Conservation (phyloP, 2,329 filamentous ascomycete species). For the Endocalyx cinctus region DNA sequence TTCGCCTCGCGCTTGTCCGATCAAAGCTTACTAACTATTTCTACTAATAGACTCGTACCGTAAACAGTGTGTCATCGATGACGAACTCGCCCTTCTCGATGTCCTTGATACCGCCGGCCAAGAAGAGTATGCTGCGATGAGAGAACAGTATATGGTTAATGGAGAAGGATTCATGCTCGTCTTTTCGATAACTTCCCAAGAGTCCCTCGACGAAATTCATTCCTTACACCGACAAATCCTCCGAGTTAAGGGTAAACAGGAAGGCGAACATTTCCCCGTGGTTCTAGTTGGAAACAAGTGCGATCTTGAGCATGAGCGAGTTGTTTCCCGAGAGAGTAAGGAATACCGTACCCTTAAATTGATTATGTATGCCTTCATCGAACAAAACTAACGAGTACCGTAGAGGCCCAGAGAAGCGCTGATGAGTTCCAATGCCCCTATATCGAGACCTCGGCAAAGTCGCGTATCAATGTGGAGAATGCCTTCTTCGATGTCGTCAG, state of each 20-base stretch:
- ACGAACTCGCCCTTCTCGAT: conserved; percentile 94
- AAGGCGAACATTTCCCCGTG: conserved; percentile 89
- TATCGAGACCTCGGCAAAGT: conserved; percentile 98
- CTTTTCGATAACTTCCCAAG: conserved; percentile 95
- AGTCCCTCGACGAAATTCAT: conserved; percentile 97
- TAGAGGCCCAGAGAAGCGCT: conserved; percentile 67
- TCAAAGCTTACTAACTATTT: conserved; percentile 14
- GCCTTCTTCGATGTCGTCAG: conserved; percentile 98
- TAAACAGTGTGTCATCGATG: conserved; percentile 99
- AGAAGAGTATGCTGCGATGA: conserved; percentile 98
- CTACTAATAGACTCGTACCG: conserved; percentile 81
- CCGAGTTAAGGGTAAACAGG: conserved; percentile 87
- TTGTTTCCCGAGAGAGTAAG: conserved; percentile 85
- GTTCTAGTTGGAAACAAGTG: conserved; percentile 99
- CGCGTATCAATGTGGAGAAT: conserved; percentile 95
- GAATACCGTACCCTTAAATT: no score
- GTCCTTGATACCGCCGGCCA: conserved; percentile 91
- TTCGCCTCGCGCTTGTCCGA: neutral
- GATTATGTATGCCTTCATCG: no score
- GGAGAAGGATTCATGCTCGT: conserved; percentile 97
- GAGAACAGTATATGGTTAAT: conserved; percentile 99
- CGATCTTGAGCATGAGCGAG: conserved; percentile 89
- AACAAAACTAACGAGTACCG: no score
- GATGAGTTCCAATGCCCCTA: conserved; percentile 84
- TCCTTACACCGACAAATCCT: conserved; percentile 99